phyloP scores from a whole-genome alignment of 164 flowering plant genomes.

The Vitis labrusca region DNA sequence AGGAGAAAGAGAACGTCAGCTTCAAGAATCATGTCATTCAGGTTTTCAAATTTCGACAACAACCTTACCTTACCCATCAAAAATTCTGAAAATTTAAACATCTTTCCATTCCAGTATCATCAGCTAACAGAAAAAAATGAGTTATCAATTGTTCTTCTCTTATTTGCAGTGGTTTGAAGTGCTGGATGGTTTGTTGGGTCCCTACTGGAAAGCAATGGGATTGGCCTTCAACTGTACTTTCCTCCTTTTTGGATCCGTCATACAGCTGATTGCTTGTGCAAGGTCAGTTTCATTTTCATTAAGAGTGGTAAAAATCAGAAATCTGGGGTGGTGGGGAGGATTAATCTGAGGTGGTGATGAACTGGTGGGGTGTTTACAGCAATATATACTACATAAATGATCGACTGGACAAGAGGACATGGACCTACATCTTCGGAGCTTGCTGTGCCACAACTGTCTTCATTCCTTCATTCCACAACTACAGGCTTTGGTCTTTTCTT shows the following conservation, averaged over 20 bases:
- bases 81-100: background rate
- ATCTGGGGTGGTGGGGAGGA: too few species aligned
- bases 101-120: too few species aligned
- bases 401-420: slow-evolving; percentile 74
- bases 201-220: slow-evolving; percentile 72
- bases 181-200: slow-evolving; percentile 79
- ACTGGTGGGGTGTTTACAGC: slow-evolving; percentile 30
- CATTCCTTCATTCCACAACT: slow-evolving; percentile 87
- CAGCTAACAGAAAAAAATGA: too few species aligned
- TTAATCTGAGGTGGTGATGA: too few species aligned
- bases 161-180: slow-evolving; percentile 84
- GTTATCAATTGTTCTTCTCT: background rate
- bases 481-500: slow-evolving; percentile 83
- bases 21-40: slow-evolving; percentile 85
- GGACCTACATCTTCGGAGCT: slow-evolving; percentile 90
- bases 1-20: slow-evolving; percentile 67
- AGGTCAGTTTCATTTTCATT: slow-evolving; percentile 45
- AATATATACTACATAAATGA: slow-evolving; percentile 88
- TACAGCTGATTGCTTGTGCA: slow-evolving; percentile 89
- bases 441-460: slow-evolving; percentile 84
- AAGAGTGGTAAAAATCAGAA: too few species aligned
- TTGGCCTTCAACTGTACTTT: slow-evolving; percentile 83
- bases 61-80: background rate
- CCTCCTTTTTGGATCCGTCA: slow-evolving; percentile 80
- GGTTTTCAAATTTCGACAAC: slow-evolving; percentile 29